These are phyloP conservation scores for Magnusiomyces magnusii DNA, from an alignment of 1,139 yeast species.

Conservation along the genomic window DNA sequence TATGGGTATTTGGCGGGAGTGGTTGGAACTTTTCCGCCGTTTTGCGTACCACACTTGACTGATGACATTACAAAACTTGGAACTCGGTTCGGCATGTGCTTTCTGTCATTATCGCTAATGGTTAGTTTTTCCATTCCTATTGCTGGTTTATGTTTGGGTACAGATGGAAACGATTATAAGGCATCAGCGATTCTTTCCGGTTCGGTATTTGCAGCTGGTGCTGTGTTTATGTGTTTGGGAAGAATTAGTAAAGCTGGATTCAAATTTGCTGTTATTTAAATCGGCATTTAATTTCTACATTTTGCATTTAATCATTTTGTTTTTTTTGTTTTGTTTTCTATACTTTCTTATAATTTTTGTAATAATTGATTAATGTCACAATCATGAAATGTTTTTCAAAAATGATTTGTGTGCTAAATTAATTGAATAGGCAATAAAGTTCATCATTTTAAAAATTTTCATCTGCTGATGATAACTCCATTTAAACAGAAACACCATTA, in stretches of 20 bases:
- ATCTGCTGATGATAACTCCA: too few relatives aligned
- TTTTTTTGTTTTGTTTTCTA: neutral
- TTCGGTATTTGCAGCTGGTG: neutral
- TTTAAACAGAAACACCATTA: too few relatives aligned
- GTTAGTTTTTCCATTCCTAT: conserved; percentile 12
- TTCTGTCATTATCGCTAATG: conserved; percentile 28
- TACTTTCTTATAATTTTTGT: too few relatives aligned
- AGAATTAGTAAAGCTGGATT: conserved; percentile 4
- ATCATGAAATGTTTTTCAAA: too few relatives aligned
- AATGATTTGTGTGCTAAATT: too few relatives aligned
- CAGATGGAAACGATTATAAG: neutral
- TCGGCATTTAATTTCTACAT: too few relatives aligned
- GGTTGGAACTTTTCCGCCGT: conserved; percentile 40
- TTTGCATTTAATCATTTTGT: neutral
- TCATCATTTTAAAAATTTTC: too few relatives aligned
- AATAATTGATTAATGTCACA: too few relatives aligned
- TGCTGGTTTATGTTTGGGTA: conserved; percentile 13
- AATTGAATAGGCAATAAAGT: too few relatives aligned
- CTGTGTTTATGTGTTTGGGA: neutral
- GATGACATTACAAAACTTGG: conserved; percentile 35
- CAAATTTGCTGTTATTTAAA: neutral
- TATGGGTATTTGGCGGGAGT: conserved; percentile 47
- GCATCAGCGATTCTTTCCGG: neutral
- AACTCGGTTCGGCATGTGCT: conserved; percentile 54
- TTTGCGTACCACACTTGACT: conserved; percentile 44